Conservation (phyloP, 225 moss, liverwort and hornwort species). For the Pseudoscleropodium purum region DNA sequence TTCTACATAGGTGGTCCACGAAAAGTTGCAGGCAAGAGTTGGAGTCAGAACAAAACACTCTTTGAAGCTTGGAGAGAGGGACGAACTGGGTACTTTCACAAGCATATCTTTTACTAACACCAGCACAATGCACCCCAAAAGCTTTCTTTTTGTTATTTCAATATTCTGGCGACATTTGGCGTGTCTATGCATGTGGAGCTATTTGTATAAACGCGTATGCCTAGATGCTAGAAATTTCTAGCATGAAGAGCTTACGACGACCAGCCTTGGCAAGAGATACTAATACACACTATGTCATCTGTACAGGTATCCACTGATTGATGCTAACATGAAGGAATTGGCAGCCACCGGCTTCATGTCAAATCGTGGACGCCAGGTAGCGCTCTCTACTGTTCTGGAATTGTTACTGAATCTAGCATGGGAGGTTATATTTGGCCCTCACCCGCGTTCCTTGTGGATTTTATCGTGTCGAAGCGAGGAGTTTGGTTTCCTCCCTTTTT, state of each 20-base stretch:
- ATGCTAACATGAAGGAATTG: slow-evolving; percentile 97
- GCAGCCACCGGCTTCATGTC: slow-evolving; percentile 91
- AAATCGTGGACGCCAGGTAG: slow-evolving; percentile 89
- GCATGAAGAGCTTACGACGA: not conserved
- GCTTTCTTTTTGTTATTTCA: not conserved
- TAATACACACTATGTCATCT: not conserved
- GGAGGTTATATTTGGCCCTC: not conserved
- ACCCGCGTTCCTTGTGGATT: not conserved
- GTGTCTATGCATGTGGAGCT: not conserved
- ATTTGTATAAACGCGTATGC: not conserved
- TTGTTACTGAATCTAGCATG: not conserved
- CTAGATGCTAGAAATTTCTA: not conserved
- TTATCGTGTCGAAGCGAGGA: not conserved
- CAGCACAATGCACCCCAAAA: not conserved
- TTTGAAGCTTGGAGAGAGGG: slow-evolving; percentile 99
- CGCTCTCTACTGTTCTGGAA: not conserved
- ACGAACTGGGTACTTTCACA: slow-evolving; percentile 55
- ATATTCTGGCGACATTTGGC: not conserved
- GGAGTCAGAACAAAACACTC: slow-evolving; percentile 70
- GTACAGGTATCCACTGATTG: slow-evolving; percentile 81
- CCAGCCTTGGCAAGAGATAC: not conserved
- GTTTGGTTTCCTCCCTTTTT: not conserved
- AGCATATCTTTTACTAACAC: not conserved
- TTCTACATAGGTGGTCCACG: slow-evolving; percentile 68
- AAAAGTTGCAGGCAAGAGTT: slow-evolving; percentile 58